Evolutionary conservation across 345 rosid genomes (phyloP), one percentile per base, ranked within the genome.

Genomic region (Zanthoxylum bungeanum): DNA sequence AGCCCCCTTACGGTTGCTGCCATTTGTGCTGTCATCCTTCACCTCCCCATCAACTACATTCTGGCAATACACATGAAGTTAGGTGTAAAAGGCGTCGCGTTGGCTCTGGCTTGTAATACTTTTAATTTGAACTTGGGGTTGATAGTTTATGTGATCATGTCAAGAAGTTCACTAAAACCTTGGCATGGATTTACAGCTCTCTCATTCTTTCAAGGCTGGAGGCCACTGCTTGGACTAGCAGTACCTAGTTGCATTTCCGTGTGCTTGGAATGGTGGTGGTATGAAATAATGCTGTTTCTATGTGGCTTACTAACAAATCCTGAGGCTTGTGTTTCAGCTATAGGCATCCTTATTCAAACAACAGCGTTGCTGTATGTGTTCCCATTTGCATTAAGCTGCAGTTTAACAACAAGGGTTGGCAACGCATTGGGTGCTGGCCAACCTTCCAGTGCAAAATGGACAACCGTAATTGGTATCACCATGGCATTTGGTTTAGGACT

Each of bases 181-280:
- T 93, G 98, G 98, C 86, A 87, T 25, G 92, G 92, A 9, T 76
- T 84, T 1, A 81, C 84, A 14, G 16, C 73, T 44, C 55, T 64
- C 25, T 83, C 93, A 0, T 64, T 91, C 57, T 81, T 89, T 36
- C 87, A 85, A 21, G 96, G 96, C 19, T 88, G 98, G 98, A 16
- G 75, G 80, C 94, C 96, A 2, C 31, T 93, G 69, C 80, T 91
- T n/a, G 79, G 85, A 2, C 70, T 91, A 33, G 84, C 93, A 2
- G 51, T 93, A 30, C 96, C 96, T 24, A 88, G 96, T 52, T 84
- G 87, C 2, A 34, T 87, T 24, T 91, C 96, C 0, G 98, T 91
- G 39, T 93, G 97, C 71, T 81, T 93, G 76, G 96, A 91, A 73
- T 93, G 93, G 91, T 91, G 98, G 98, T 93, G 93, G 96, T 93